phyloP scores from a whole-genome alignment of 1,139 yeast genomes.

The Kodamaea derodonti region DNA sequence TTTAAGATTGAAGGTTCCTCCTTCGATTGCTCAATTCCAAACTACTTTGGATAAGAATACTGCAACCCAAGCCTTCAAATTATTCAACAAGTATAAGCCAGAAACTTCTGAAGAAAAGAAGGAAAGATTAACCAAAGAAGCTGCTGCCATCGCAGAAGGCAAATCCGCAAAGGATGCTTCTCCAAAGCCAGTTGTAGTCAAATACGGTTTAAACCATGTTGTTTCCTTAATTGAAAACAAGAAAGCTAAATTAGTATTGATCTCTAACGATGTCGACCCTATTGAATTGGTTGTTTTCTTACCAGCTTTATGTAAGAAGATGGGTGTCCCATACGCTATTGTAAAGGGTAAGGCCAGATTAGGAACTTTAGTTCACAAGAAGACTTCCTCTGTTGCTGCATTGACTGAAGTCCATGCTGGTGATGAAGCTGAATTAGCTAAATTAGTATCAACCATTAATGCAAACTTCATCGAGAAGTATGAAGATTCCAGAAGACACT shows the following conservation, averaged over 20 bases:
- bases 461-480: slow-evolving; percentile 89
- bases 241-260: slow-evolving; percentile 93
- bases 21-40: slow-evolving; percentile 95
- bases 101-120: slow-evolving; percentile 96
- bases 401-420: slow-evolving; percentile 89
- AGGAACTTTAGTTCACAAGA: slow-evolving; percentile 95
- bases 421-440: slow-evolving; percentile 92
- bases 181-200: slow-evolving; percentile 92
- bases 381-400: slow-evolving; percentile 96
- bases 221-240: slow-evolving; percentile 95
- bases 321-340: slow-evolving; percentile 99
- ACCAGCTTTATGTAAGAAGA: slow-evolving; percentile 98
- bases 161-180: slow-evolving; percentile 93
- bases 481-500: slow-evolving; percentile 95
- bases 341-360: slow-evolving; percentile 99
- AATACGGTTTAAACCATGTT: slow-evolving; percentile 98
- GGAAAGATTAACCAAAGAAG: slow-evolving; percentile 98
- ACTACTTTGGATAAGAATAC: slow-evolving; percentile 96
- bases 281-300: slow-evolving; percentile 93
- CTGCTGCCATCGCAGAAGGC: slow-evolving; percentile 98
- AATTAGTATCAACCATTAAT: slow-evolving; percentile 86
- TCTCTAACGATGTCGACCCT: slow-evolving; percentile 98
- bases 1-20: slow-evolving; percentile 97
- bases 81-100: slow-evolving; percentile 98
- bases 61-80: slow-evolving; percentile 93